A percentile compares a stretch with the other conserved stretches of the same genome.
phyloP scores from a whole-genome alignment of 2,329 filamentous ascomycete genomes.

The Myriangium duriaei region DNA sequence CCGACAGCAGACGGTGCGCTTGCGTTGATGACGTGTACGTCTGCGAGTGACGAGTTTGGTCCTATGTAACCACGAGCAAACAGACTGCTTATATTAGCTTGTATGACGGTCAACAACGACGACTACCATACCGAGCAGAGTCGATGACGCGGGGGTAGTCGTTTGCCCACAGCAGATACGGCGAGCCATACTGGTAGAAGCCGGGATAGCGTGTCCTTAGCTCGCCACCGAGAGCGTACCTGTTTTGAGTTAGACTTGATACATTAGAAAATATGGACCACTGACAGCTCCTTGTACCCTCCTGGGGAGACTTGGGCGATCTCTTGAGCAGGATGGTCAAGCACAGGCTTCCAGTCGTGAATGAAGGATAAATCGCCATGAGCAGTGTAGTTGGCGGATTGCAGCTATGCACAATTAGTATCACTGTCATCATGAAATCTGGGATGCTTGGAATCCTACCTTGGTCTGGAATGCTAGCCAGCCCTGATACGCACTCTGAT shows the following conservation, averaged over 20 bases:
- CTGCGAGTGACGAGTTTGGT: conserved; percentile 40
- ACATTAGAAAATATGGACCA: conserved; percentile 40
- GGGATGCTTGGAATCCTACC: conserved; percentile 11
- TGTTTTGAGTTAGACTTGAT: neutral
- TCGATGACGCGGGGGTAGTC: conserved; percentile 50
- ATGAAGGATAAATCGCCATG: conserved; percentile 44
- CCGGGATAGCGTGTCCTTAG: conserved; percentile 29
- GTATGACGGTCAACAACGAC: neutral
- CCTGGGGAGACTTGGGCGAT: conserved; percentile 48
- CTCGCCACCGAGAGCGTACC: conserved; percentile 2
- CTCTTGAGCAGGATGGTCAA: conserved; percentile 43
- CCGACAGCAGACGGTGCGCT: conserved; percentile 42
- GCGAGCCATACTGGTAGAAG: conserved; percentile 36
- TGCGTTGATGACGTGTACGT: conserved; percentile 46
- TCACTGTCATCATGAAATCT: conserved; percentile 4
- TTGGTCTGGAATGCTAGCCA: conserved; percentile 33
- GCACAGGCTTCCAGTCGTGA: conserved; percentile 44
- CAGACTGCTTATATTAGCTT: conserved; percentile 24
- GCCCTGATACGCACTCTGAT: conserved; percentile 44
- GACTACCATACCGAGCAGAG: conserved; percentile 32
- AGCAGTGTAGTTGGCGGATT: conserved; percentile 41
- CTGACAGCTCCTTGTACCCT: conserved; percentile 49
- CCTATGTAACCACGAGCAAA: conserved; percentile 52
- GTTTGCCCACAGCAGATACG: conserved; percentile 53
- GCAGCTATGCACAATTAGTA: too few species aligned